These are phyloP conservation scores for Cladorrhinum sp. DNA, from an alignment of 2,329 filamentous ascomycete species.

Conservation along the genomic window DNA sequence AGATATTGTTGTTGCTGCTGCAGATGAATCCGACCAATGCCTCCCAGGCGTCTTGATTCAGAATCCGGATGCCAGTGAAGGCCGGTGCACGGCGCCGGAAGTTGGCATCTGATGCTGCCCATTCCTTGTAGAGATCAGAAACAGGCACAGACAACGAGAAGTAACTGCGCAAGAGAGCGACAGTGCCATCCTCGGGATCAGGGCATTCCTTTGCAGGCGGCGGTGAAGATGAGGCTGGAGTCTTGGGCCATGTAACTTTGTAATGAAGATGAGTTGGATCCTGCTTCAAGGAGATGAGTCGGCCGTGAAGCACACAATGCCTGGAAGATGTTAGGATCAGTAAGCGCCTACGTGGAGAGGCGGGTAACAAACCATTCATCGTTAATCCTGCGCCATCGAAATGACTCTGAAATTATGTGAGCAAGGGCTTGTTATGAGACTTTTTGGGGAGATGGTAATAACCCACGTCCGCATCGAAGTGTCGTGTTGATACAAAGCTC, in stretches of 20 bases:
- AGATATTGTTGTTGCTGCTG: constrained; percentile 98
- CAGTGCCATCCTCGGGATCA: constrained; percentile 61
- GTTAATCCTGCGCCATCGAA: constrained; percentile 84
- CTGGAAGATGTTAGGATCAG: constrained; percentile 36
- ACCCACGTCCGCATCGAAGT: constrained; percentile 71
- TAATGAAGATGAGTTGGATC: constrained; percentile 78
- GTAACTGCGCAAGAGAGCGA: constrained; percentile 74
- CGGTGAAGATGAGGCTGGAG: constrained; percentile 33
- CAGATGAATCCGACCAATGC: constrained; percentile 92
- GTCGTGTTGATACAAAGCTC: constrained; percentile 96
- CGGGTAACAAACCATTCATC: constrained; percentile 69
- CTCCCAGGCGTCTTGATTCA: constrained; percentile 96
- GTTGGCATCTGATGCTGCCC: constrained; percentile 81
- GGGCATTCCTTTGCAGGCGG: constrained; percentile 28
- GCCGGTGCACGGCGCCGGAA: constrained; percentile 83
- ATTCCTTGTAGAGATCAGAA: constrained; percentile 73
- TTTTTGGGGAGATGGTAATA: background rate
- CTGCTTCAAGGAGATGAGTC: constrained; percentile 81
- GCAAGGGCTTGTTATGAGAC: background rate
- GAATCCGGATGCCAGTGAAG: constrained; percentile 87
- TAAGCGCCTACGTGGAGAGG: background rate
- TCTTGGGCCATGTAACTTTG: constrained; percentile 60
- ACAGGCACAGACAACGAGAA: constrained; percentile 82
- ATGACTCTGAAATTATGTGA: constrained; percentile 60
- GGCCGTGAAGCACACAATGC: constrained; percentile 81